Evolutionary conservation across 2,329 filamentous ascomycete genomes (phyloP).

Genomic region (Escovopsis weberi): DNA sequence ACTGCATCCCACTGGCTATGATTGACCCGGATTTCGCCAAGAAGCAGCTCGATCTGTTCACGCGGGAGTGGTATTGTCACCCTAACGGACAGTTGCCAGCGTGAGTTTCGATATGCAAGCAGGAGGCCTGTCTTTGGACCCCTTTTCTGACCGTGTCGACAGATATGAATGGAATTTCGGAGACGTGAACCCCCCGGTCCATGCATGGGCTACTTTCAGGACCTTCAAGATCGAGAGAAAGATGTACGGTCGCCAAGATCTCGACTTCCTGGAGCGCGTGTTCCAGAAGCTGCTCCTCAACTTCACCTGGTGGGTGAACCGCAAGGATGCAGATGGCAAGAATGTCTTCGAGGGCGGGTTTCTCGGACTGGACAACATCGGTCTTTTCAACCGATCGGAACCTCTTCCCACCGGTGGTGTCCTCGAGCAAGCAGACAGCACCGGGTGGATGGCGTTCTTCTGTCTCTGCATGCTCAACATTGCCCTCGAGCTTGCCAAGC

Average conservation of each 20-base stretch:
- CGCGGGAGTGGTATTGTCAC: conserved; percentile 97
- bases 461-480: conserved; percentile 96
- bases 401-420: conserved; percentile 86
- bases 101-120: conserved; percentile 28
- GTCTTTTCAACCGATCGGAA: conserved; percentile 92
- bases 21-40: conserved; percentile 96
- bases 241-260: conserved; percentile 84
- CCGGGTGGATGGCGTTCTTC: conserved; percentile 98
- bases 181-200: conserved; percentile 91
- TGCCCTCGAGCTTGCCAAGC: conserved; percentile 84
- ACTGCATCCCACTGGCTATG: conserved; percentile 92
- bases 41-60: conserved; percentile 93
- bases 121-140: background rate
- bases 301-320: conserved; percentile 99
- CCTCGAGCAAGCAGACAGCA: conserved; percentile 92
- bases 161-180: conserved; percentile 92
- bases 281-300: conserved; percentile 94
- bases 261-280: conserved; percentile 89
- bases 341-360: conserved; percentile 97
- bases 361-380: conserved; percentile 91
- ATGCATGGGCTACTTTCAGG: conserved; percentile 90
- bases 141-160: background rate
- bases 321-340: conserved; percentile 87
- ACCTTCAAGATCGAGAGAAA: conserved; percentile 98
- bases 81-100: conserved; percentile 90